These are phyloP conservation scores for Nicotiana noctiflora DNA, from an alignment of 257 asterid species.

Conservation along the genomic window DNA sequence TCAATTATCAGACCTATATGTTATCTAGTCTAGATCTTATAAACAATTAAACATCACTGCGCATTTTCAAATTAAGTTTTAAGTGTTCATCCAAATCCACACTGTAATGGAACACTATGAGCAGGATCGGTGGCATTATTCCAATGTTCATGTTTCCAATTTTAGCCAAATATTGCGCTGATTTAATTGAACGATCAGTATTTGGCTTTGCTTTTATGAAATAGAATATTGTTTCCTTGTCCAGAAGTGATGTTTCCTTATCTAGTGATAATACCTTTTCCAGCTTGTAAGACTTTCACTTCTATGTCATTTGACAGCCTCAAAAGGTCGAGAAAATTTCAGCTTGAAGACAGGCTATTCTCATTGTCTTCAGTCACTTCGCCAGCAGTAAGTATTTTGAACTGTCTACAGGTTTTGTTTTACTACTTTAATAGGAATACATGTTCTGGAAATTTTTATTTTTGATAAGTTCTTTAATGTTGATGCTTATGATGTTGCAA, in stretches of 20 bases:
- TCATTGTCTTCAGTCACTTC: conserved; percentile 90
- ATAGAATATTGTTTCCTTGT: background rate
- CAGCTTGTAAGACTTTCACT: background rate
- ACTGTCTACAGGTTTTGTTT: background rate
- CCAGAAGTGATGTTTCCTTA: background rate
- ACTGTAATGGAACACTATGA: background rate
- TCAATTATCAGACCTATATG: background rate
- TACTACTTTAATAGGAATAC: background rate
- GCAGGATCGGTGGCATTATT: background rate
- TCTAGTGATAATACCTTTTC: background rate
- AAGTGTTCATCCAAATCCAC: background rate
- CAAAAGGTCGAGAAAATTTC: conserved; percentile 73
- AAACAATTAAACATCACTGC: background rate
- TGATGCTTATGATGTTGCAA: background rate
- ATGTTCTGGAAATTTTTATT: background rate
- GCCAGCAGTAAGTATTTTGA: conserved; percentile 64
- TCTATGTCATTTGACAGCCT: conserved; percentile 37
- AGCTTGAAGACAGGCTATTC: conserved; percentile 79
- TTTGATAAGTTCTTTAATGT: background rate
- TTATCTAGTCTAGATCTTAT: background rate
- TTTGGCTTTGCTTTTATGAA: background rate
- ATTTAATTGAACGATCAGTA: background rate
- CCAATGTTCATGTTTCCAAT: background rate
- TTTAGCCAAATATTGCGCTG: background rate
- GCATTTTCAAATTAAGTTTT: background rate